Base-by-base conservation (phyloP, 2,329 filamentous ascomycete species). In the Fusarium sp. region DNA sequence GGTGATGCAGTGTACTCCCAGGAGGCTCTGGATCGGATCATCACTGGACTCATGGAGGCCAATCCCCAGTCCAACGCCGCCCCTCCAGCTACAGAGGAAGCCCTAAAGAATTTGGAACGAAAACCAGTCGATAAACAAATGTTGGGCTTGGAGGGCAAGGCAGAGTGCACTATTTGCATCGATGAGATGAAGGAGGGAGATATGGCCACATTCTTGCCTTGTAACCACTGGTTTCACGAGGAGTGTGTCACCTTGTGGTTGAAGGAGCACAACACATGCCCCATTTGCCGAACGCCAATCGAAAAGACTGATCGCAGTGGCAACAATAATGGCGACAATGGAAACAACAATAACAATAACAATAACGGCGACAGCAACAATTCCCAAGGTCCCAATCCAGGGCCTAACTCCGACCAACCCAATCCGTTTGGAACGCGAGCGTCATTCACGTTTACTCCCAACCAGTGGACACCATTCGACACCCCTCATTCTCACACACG, bases 121-220 rank as follows among this genome's bases (percentile, higher is more conserved):
- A 92, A 91, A 73, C 88, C 88, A 46, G 85, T 96, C 4, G 89
- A 93, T 55, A 84, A 88, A 63, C 87, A 91, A 45, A 91, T 97
- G 88, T 84, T 97, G 10, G 87, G 86, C 2, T 79, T 84, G 1
- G 88, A 90, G 59, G 88, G 87, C 11, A 93, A 92, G 64, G 92
- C 90, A 45, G 95, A 98, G 78, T 99, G 96, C 80, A 95, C 93
- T 39, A 97, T 99, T 65, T 99, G 96, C 82, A 97, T 98, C 85
- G 94, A 98, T 61, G 89, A 93, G 33, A 91, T 97, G 69, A 86
- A 89, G 31, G 78, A 93, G 39, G 92, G 90, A 15, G 90, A 93
- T 35, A 90, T 93, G 78, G 93, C 95, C 9, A 89, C 93, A 0
- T 87, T 91, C 49, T 82, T 99, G 55, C 94, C 94, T 0, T 99